These are phyloP conservation scores for Atkinsonella texensis DNA, from an alignment of 2,329 filamentous ascomycete species.

Conservation along the genomic window DNA sequence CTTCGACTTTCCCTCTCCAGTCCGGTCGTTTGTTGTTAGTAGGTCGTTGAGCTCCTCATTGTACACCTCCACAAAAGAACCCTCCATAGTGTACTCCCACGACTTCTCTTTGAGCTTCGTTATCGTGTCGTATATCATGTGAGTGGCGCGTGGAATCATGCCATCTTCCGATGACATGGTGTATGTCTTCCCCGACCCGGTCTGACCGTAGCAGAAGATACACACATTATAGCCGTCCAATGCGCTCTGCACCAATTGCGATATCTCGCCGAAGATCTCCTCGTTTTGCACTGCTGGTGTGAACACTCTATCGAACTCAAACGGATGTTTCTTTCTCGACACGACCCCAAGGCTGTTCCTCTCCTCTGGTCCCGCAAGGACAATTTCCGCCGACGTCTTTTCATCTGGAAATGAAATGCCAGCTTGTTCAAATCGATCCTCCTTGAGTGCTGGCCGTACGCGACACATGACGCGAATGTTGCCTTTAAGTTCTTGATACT, in stretches of 20 bases:
- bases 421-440: constrained; percentile 52
- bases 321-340: constrained; percentile 67
- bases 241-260: constrained; percentile 89
- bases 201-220: constrained; percentile 98
- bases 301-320: constrained; percentile 91
- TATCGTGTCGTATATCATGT: constrained; percentile 87
- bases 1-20: constrained; percentile 58
- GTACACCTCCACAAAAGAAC: constrained; percentile 94
- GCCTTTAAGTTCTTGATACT: constrained; percentile 93
- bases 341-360: constrained; percentile 67
- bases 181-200: constrained; percentile 89
- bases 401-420: constrained; percentile 70
- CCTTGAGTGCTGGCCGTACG: constrained; percentile 61
- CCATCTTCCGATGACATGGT: constrained; percentile 89
- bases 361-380: constrained; percentile 72
- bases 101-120: constrained; percentile 76
- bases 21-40: constrained; percentile 45
- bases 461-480: constrained; percentile 98
- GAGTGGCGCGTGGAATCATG: constrained; percentile 88
- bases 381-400: constrained; percentile 78
- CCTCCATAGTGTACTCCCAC: constrained; percentile 90
- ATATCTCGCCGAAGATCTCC: constrained; percentile 91
- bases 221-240: constrained; percentile 97
- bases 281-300: constrained; percentile 63
- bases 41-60: constrained; percentile 95